Conservation (phyloP, 2,329 filamentous ascomycete species). For the Colletotrichum sp. region DNA sequence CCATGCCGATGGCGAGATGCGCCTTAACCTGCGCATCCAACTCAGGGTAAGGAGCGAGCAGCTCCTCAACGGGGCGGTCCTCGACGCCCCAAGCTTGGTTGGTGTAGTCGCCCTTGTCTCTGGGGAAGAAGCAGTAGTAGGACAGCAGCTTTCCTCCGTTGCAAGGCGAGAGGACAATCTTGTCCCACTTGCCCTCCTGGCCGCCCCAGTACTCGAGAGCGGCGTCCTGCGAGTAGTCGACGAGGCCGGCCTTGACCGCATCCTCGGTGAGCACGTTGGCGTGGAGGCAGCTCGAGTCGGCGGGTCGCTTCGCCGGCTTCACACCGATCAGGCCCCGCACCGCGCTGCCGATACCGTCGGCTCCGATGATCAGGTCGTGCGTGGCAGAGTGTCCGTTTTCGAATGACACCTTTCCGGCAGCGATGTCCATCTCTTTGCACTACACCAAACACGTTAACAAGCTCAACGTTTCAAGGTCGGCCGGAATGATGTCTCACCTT, state of each 20-base stretch:
- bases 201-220: conserved; percentile 77
- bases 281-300: conserved; percentile 67
- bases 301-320: conserved; percentile 60
- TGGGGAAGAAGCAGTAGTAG: conserved; percentile 74
- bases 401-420: conserved; percentile 55
- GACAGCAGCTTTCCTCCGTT: conserved; percentile 68
- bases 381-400: conserved; percentile 51
- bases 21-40: conserved; percentile 62
- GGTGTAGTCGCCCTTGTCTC: conserved; percentile 63
- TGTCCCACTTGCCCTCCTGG: conserved; percentile 66
- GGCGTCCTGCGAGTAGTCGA: conserved; percentile 64
- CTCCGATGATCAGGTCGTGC: conserved; percentile 67
- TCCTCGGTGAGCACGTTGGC: conserved; percentile 67
- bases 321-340: conserved; percentile 70
- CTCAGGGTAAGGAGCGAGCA: conserved; percentile 64
- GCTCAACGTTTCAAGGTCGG: no score
- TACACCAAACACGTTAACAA: conserved; percentile 8
- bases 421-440: conserved; percentile 58
- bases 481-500: conserved; percentile 33
- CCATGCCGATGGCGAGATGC: conserved; percentile 64
- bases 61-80: conserved; percentile 57
- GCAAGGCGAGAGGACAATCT: conserved; percentile 74
- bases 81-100: conserved; percentile 64
- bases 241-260: conserved; percentile 62
- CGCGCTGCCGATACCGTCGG: conserved; percentile 71